Percentiles rank a stretch among this genome's conserved stretches.
These are phyloP conservation scores for Boletales sp. DNA, from an alignment of 768 basidiomycete species.

Conservation along the genomic window DNA sequence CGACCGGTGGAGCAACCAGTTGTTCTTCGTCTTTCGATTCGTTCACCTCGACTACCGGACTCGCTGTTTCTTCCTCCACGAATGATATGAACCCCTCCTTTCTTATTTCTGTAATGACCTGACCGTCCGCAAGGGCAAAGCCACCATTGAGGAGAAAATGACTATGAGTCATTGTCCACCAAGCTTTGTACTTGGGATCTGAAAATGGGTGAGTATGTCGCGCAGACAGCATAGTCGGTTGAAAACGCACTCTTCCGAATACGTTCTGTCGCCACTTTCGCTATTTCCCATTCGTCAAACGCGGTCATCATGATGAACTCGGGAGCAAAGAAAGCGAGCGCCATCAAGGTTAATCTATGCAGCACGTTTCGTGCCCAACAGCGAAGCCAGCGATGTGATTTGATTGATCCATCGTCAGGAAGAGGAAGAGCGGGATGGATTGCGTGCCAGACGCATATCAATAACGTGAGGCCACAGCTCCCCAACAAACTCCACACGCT, in stretches of 20 bases:
- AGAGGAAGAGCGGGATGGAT: not conserved
- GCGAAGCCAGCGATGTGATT: no score
- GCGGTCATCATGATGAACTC: not conserved
- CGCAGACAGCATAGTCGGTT: not conserved
- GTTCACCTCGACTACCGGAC: not conserved
- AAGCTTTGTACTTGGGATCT: not conserved
- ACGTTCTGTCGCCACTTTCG: not conserved
- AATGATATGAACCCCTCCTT: not conserved
- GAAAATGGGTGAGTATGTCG: not conserved
- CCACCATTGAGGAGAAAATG: not conserved
- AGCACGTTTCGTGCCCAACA: not conserved
- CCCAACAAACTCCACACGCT: not conserved
- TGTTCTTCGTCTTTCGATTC: no score
- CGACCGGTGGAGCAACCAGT: no score
- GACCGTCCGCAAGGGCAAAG: not conserved
- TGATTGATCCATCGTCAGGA: not conserved
- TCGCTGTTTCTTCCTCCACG: not conserved
- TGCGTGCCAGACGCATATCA: not conserved
- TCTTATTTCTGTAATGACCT: not conserved
- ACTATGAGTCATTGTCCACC: slow-evolving; percentile 2
- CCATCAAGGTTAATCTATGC: not conserved
- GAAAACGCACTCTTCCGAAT: not conserved
- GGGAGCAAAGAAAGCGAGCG: not conserved
- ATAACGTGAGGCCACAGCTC: not conserved
- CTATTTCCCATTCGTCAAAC: not conserved